A percentile compares a stretch with the other conserved stretches of the same genome.
These are phyloP conservation scores for Chytridium lagenaria DNA, from an alignment of 371 early-diverging fungal species.

Conservation along the genomic window DNA sequence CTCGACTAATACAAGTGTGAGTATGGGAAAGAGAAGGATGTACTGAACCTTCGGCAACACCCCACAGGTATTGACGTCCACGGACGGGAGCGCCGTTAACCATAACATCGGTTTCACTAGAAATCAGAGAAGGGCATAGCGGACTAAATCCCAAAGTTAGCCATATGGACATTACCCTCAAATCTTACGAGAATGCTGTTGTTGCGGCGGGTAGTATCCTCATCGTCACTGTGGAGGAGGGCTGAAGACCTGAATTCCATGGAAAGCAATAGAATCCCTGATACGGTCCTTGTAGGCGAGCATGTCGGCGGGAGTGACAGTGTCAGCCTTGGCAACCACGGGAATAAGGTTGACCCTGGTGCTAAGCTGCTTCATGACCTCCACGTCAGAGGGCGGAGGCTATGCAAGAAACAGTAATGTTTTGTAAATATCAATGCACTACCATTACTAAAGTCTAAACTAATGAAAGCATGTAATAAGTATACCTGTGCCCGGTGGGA, in stretches of 20 bases:
- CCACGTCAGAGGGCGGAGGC: slow-evolving; percentile 85
- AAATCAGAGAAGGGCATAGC: slow-evolving; percentile 97
- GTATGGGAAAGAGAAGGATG: background rate
- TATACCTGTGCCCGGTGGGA: slow-evolving; percentile 88
- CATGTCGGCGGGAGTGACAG: slow-evolving; percentile 82
- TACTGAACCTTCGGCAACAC: slow-evolving; percentile 73
- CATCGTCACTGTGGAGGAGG: slow-evolving; percentile 91
- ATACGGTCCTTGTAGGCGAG: slow-evolving; percentile 82
- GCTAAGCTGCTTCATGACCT: slow-evolving; percentile 86
- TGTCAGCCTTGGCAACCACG: slow-evolving; percentile 94
- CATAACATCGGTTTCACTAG: slow-evolving; percentile 84
- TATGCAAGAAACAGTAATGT: slow-evolving; percentile 32
- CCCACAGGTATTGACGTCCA: slow-evolving; percentile 95
- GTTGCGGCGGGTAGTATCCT: slow-evolving; percentile 79
- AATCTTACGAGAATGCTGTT: slow-evolving; percentile 79
- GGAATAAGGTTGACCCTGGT: slow-evolving; percentile 90
- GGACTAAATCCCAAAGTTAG: too few relatives aligned
- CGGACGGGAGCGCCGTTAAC: slow-evolving; percentile 79
- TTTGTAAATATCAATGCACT: background rate
- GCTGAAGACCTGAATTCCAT: slow-evolving; percentile 82
- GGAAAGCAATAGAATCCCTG: slow-evolving; percentile 76
- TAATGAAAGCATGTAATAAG: background rate
- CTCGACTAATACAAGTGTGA: background rate
- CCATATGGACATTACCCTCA: too few relatives aligned
- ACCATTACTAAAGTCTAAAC: slow-evolving; percentile 10